Percentiles rank a stretch among this genome's conserved stretches.
Evolutionary conservation across 495 filamentous ascomycete genomes (phyloP).

Genomic region (Pyrenopolyporus hunteri): DNA sequence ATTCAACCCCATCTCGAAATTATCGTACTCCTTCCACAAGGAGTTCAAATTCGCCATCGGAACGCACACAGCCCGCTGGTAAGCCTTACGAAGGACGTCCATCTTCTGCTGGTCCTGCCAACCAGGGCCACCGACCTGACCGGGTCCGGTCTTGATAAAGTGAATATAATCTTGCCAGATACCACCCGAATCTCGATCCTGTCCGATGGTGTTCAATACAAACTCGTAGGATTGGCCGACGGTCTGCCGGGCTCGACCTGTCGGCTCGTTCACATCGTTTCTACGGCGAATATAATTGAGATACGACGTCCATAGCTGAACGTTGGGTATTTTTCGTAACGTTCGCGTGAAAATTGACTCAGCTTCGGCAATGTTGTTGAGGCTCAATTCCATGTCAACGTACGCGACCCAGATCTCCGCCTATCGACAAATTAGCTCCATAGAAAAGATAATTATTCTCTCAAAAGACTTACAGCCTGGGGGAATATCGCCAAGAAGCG

Average conservation of each 20-base stretch:
- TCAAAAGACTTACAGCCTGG: conserved; percentile 72
- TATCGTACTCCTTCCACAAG: conserved; percentile 96
- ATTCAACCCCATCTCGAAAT: conserved; percentile 90
- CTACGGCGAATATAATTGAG: conserved; percentile 91
- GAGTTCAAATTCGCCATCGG: conserved; percentile 79
- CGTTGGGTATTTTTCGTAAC: conserved; percentile 73
- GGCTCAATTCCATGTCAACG: conserved; percentile 82
- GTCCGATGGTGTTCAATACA: conserved; percentile 84
- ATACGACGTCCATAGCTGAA: conserved; percentile 91
- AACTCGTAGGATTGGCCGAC: conserved; percentile 88
- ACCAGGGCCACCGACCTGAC: conserved; percentile 76
- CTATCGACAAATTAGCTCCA: conserved; percentile 55
- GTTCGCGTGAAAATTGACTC: conserved; percentile 82
- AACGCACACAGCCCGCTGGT: conserved; percentile 84
- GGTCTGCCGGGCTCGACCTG: conserved; percentile 72
- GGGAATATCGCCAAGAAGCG: conserved; percentile 88
- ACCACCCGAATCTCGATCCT: conserved; percentile 87
- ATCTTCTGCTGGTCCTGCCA: conserved; percentile 99
- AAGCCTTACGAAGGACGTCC: conserved; percentile 87
- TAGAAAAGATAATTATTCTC: background rate
- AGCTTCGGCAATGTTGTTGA: conserved; percentile 74
- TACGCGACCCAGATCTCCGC: conserved; percentile 89
- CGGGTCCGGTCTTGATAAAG: conserved; percentile 86
- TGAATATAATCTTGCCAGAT: conserved; percentile 94
- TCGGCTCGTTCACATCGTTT: conserved; percentile 84